A percentile compares a stretch with the other conserved stretches of the same genome.
phyloP scores from a whole-genome alignment of 257 asterid genomes.

The Solanum habrochaites region DNA sequence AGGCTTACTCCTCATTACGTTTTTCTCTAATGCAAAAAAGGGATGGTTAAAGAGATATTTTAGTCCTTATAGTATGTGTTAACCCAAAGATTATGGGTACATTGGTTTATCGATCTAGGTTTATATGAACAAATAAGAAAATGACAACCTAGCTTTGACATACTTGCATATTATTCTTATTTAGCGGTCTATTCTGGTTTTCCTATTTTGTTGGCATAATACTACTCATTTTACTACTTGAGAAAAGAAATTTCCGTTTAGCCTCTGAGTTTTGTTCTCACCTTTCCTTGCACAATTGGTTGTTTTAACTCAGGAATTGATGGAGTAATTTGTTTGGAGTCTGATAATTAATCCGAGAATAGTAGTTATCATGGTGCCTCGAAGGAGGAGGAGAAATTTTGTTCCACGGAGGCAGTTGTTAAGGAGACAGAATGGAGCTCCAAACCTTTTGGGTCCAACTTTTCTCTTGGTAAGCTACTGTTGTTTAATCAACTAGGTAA shows the following conservation, averaged over 20 bases:
- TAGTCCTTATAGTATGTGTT: background rate
- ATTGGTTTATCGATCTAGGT: background rate
- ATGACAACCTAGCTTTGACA: background rate
- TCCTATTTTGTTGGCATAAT: background rate
- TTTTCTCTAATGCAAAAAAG: background rate
- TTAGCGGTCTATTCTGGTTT: background rate
- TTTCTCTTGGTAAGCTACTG: slow-evolving; percentile 21
- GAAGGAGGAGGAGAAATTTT: slow-evolving; percentile 18
- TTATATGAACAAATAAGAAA: background rate
- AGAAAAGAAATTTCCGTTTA: background rate
- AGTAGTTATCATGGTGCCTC: slow-evolving; percentile 6
- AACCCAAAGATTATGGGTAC: background rate
- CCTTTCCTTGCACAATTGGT: background rate
- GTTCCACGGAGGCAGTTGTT: slow-evolving; percentile 15
- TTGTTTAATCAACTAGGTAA: background rate
- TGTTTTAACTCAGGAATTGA: slow-evolving; percentile 17
- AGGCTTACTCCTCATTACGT: background rate
- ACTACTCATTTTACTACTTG: background rate
- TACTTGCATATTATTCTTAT: background rate
- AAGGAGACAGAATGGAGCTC: slow-evolving; percentile 22
- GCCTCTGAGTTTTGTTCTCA: background rate
- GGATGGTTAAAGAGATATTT: background rate
- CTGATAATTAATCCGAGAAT: slow-evolving; percentile 57
- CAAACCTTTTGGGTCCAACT: slow-evolving; percentile 23
- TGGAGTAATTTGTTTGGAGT: slow-evolving; percentile 45